Base-by-base conservation (phyloP, 2,329 filamentous ascomycete species). In the Phaeosphaeriaceae sp. region DNA sequence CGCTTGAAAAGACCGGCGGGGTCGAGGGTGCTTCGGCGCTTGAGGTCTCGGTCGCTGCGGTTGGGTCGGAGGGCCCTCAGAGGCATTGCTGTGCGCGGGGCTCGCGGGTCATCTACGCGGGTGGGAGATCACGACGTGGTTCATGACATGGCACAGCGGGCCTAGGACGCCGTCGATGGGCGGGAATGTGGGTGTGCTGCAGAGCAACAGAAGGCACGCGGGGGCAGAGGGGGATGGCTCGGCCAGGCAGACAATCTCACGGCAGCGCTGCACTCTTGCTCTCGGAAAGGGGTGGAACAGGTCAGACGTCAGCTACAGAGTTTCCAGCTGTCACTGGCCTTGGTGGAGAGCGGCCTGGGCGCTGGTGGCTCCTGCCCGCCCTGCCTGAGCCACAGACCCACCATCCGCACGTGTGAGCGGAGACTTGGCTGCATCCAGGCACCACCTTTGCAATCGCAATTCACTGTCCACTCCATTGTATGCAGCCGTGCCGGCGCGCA, bases 11-110 rank as follows among this genome's bases (percentile, higher is more conserved):
- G 63, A 62, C 65, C 67, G 47, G 66, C 64, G 33, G 78, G 75
- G 59, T 81, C 78, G 65, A 81, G 72, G 53, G 79, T 79, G 63
- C 79, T 81, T 60, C 78, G 75, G 56, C 81, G 79, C 60, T 77
- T 75, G 67, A 79, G 75, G 64, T 80, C 76, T 65, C 71, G 74
- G 53, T 79, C 76, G 67, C 75, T 78, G 60, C 70, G 74, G 61
- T 70, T 71, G 40, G 75, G 68, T 58, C 76, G 75, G 67, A 77
- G 69, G 54, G 68, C 72, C 70, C 63, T 75, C 66, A 78, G 66
- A 74, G 76, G 75, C 77, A 79, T 79, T 68, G 72, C 75, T 70
- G 66, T 70, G 64, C 58, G 65, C 61, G 67, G 62, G 59, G 62
- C 66, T 64, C 68, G 65, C 69, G 71, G 66, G 62, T 73, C 75